Conservation (phyloP, 345 rosid genomes). For the Citrus medica region DNA sequence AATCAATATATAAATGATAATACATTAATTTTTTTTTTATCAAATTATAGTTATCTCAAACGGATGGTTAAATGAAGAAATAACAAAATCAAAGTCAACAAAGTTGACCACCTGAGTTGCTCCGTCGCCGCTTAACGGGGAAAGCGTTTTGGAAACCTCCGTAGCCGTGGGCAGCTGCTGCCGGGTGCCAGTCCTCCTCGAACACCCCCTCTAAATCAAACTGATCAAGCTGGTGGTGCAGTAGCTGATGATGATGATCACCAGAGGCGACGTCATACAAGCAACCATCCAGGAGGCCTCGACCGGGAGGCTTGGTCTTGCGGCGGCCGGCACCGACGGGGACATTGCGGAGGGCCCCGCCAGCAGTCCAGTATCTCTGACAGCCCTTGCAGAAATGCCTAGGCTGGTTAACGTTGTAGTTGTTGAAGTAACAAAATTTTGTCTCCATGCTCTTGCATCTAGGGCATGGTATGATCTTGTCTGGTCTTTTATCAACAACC, state of each 20-base stretch:
- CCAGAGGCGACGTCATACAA: constrained; percentile 40
- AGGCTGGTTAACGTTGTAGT: constrained; percentile 98
- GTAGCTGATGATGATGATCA: constrained; percentile 2
- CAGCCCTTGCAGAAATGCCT: constrained; percentile 95
- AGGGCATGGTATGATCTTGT: constrained; percentile 88
- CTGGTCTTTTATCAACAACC: constrained; percentile 57
- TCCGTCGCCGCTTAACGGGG: constrained; percentile 63
- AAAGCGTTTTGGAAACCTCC: constrained; percentile 57
- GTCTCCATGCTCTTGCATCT: constrained; percentile 98
- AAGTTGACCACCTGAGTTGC: constrained; percentile 48
- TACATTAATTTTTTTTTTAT: constrained; percentile 14
- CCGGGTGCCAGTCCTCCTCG: constrained; percentile 59
- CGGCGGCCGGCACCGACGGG: constrained; percentile 97
- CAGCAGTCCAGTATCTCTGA: constrained; percentile 98
- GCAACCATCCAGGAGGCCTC: constrained; percentile 29
- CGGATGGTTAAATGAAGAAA: not conserved
- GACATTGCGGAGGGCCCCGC: constrained; percentile 92
- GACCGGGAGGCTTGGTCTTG: constrained; percentile 65
- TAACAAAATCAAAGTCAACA: constrained; percentile 25
- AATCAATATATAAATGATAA: not conserved
- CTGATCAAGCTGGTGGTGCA: constrained; percentile 29
- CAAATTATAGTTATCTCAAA: too few species aligned
- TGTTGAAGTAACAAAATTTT: constrained; percentile 94
- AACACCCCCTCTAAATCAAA: constrained; percentile 50
- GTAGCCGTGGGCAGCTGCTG: constrained; percentile 13